These are phyloP conservation scores for Fomitopsis serialis DNA, from an alignment of 768 basidiomycete genomes.

Conservation along the genomic window DNA sequence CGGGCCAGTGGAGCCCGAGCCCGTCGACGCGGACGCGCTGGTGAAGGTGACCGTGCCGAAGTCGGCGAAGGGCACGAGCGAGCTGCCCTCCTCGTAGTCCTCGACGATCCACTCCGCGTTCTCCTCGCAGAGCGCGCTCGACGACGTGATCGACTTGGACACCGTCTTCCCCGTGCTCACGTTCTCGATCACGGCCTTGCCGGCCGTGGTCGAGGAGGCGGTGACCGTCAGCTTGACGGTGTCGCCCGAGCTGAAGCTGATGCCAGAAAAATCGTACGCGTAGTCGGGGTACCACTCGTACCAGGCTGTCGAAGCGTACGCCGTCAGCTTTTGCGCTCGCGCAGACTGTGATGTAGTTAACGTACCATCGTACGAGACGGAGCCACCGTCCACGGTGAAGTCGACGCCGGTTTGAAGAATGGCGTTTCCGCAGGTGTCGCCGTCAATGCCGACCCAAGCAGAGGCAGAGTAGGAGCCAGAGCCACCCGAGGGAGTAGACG, in stretches of 20 bases:
- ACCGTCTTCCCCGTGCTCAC: conserved; percentile 22
- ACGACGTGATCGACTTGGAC: conserved; percentile 24
- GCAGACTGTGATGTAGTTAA: not conserved
- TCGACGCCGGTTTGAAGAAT: conserved; percentile 33
- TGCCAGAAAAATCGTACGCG: conserved; percentile 28
- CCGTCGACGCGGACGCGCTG: conserved; percentile 23
- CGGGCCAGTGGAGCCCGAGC: conserved; percentile 21
- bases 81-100: conserved; percentile 21
- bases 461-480: conserved; percentile 25
- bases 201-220: conserved; percentile 20
- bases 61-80: conserved; percentile 32
- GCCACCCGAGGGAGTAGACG: conserved; percentile 20
- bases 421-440: conserved; percentile 29
- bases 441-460: conserved; percentile 34
- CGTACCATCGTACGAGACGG: conserved; percentile 26
- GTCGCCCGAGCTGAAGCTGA: conserved; percentile 24
- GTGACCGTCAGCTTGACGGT: conserved; percentile 25
- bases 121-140: conserved; percentile 26
- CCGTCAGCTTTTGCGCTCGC: not conserved
- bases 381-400: conserved; percentile 22
- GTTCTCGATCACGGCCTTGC: conserved; percentile 25
- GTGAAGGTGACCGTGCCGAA: conserved; percentile 34
- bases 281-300: conserved; percentile 30
- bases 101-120: conserved; percentile 36
- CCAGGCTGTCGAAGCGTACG: conserved; percentile 17